Percentiles rank a stretch among this genome's conserved stretches.
phyloP scores from a whole-genome alignment of 495 filamentous ascomycete species.

The Beverwykella pulmonaria region DNA sequence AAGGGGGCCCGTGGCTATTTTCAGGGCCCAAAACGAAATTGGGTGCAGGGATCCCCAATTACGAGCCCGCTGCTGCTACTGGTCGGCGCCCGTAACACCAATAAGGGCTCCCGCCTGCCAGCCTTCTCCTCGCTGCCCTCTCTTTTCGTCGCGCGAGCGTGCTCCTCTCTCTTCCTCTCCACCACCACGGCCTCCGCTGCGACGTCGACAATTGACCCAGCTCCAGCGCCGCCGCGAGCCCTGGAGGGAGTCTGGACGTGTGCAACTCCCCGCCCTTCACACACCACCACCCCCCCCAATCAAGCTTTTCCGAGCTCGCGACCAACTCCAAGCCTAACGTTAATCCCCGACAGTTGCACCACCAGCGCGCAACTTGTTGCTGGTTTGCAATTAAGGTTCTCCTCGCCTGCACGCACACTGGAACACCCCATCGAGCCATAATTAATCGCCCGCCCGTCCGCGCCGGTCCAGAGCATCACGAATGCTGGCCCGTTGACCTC shows the following conservation, averaged over 20 bases:
- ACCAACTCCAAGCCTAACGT: neutral
- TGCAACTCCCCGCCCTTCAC: neutral
- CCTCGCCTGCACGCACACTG: slow-evolving; percentile 6
- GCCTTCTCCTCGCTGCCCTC: slow-evolving; percentile 9
- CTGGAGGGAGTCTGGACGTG: slow-evolving; percentile 17
- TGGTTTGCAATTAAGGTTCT: slow-evolving; percentile 16
- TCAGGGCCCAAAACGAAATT: slow-evolving; percentile 4
- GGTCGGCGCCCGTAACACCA: neutral
- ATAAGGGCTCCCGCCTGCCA: neutral
- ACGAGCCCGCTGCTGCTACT: neutral
- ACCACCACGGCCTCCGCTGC: slow-evolving; percentile 34
- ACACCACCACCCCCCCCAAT: slow-evolving; percentile 2
- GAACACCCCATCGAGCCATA: neutral
- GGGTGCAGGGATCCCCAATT: slow-evolving; percentile 5
- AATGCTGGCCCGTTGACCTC: slow-evolving; percentile 26
- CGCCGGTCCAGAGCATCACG: neutral
- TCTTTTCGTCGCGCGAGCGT: slow-evolving; percentile 4
- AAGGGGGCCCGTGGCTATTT: slow-evolving; percentile 1
- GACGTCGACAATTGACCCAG: slow-evolving; percentile 35
- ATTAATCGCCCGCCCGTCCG: neutral
- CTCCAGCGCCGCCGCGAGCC: slow-evolving; percentile 20
- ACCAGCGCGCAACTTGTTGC: slow-evolving; percentile 25
- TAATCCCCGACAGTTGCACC: slow-evolving; percentile 6
- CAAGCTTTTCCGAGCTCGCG: no score
- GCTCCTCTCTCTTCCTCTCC: neutral